A percentile compares a stretch with the other conserved stretches of the same genome.
Evolutionary conservation across 805 yeast genomes (phyloP).

Genomic region (Myxozyma neglecta): DNA sequence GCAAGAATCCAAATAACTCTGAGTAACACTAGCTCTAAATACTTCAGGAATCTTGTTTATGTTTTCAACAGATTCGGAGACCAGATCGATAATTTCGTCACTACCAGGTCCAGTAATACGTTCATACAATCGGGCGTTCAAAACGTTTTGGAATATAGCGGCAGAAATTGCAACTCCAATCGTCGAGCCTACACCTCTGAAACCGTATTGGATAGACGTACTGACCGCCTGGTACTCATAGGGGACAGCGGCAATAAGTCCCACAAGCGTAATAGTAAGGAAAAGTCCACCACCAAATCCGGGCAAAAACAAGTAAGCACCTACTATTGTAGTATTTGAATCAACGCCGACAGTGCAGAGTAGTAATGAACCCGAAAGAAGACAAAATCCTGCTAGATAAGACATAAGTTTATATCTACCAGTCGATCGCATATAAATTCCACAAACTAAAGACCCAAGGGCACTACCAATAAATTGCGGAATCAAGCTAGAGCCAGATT

Average conservation of each 20-base stretch:
- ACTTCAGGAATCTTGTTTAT: slow-evolving; percentile 14
- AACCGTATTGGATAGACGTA: slow-evolving; percentile 85
- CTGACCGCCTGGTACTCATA: slow-evolving; percentile 74
- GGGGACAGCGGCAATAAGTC: slow-evolving; percentile 75
- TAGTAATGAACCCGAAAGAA: slow-evolving; percentile 51
- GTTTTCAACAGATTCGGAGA: slow-evolving; percentile 21
- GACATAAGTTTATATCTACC: slow-evolving; percentile 61
- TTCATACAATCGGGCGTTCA: slow-evolving; percentile 35
- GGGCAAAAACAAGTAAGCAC: slow-evolving; percentile 49
- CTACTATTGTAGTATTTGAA: slow-evolving; percentile 33
- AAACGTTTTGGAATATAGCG: slow-evolving; percentile 53
- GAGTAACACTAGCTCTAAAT: slow-evolving; percentile 4
- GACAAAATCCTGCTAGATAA: slow-evolving; percentile 45
- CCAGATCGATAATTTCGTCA: slow-evolving; percentile 19
- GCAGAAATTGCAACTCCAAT: slow-evolving; percentile 68
- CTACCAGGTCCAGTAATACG: slow-evolving; percentile 28
- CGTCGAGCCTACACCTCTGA: slow-evolving; percentile 80
- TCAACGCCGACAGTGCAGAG: slow-evolving; percentile 34
- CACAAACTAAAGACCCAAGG: slow-evolving; percentile 64
- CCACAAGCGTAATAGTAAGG: slow-evolving; percentile 69
- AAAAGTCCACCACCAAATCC: slow-evolving; percentile 67
- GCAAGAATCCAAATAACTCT: slow-evolving; percentile 22
- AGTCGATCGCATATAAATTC: slow-evolving; percentile 63
- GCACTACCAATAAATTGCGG: slow-evolving; percentile 69
- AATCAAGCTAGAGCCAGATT: slow-evolving; percentile 53